Evolutionary conservation across 148 eudicot genomes (phyloP).

Genomic region (Rhododendron henanense): DNA sequence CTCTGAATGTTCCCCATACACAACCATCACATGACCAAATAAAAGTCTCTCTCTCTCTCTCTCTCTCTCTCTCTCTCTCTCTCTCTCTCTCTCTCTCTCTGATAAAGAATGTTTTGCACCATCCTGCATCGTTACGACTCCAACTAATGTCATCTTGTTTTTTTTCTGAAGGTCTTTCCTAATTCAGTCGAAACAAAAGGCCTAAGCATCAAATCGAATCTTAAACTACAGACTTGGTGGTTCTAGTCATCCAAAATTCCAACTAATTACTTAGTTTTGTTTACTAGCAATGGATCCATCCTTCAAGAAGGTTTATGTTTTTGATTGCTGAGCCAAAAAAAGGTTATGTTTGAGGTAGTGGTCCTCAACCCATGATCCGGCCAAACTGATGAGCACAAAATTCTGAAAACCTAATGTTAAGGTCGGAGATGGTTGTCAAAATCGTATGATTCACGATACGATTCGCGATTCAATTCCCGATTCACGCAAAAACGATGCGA

Average conservation of each 20-base stretch:
- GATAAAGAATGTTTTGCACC: constrained; percentile 13
- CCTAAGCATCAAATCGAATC: neutral
- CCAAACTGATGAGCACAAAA: neutral
- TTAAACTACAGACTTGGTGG: neutral
- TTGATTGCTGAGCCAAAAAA: too few species aligned
- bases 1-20: constrained; percentile 19
- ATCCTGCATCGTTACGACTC: neutral
- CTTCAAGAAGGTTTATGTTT: neutral
- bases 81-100: too few species aligned
- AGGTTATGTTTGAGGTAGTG: neutral
- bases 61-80: neutral
- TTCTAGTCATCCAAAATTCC: neutral
- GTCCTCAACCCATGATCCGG: neutral
- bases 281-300: neutral
- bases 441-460: too few species aligned
- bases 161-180: constrained; percentile 1
- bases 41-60: neutral
- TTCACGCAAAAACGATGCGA: too few species aligned
- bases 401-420: neutral
- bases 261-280: neutral
- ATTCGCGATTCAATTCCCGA: too few species aligned
- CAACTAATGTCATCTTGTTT: neutral
- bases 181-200: neutral
- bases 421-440: neutral
- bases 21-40: neutral